Percentiles rank a stretch among this genome's conserved stretches.
These are phyloP conservation scores for Hyaloraphidium curvatum DNA, from an alignment of 192 early-diverging fungal genomes.

Conservation along the genomic window DNA sequence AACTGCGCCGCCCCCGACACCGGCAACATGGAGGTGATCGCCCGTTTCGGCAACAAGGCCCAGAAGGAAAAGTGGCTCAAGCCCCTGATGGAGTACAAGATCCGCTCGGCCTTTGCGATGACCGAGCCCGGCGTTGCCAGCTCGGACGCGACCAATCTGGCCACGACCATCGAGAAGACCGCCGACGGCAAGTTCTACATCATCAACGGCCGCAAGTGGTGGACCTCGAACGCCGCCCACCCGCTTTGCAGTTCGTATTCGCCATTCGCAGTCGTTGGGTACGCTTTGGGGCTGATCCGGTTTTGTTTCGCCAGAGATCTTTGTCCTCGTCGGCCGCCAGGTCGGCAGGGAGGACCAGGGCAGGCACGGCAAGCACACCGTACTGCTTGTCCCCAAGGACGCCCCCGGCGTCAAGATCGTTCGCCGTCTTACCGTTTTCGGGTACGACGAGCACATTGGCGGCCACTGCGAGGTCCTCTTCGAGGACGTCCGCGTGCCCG, in stretches of 20 bases:
- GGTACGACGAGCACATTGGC: slow-evolving; percentile 89
- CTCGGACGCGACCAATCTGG: slow-evolving; percentile 95
- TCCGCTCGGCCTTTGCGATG: slow-evolving; percentile 95
- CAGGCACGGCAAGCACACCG: slow-evolving; percentile 68
- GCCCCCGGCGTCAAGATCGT: slow-evolving; percentile 66
- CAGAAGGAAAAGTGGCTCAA: slow-evolving; percentile 66
- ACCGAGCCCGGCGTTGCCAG: slow-evolving; percentile 86
- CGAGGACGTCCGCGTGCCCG: slow-evolving; percentile 69
- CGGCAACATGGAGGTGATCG: slow-evolving; percentile 98
- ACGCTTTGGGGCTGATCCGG: no score
- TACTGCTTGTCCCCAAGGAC: slow-evolving; percentile 71
- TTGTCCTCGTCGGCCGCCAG: slow-evolving; percentile 88
- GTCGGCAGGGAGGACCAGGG: slow-evolving; percentile 14
- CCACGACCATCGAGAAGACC: slow-evolving; percentile 42
- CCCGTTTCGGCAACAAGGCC: slow-evolving; percentile 73
- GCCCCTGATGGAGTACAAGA: slow-evolving; percentile 74
- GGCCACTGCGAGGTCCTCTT: slow-evolving; percentile 92
- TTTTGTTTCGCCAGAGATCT: no score
- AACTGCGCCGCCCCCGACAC: slow-evolving; percentile 93
- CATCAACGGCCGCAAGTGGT: slow-evolving; percentile 62
- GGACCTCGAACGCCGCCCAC: slow-evolving; percentile 94
- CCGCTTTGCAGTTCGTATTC: slow-evolving; percentile 73
- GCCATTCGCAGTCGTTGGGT: no score
- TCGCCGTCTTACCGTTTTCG: slow-evolving; percentile 73
- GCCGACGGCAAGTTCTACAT: slow-evolving; percentile 23